These are phyloP conservation scores for Aspergillus avenaceus DNA, from an alignment of 495 filamentous ascomycete genomes.

Conservation along the genomic window DNA sequence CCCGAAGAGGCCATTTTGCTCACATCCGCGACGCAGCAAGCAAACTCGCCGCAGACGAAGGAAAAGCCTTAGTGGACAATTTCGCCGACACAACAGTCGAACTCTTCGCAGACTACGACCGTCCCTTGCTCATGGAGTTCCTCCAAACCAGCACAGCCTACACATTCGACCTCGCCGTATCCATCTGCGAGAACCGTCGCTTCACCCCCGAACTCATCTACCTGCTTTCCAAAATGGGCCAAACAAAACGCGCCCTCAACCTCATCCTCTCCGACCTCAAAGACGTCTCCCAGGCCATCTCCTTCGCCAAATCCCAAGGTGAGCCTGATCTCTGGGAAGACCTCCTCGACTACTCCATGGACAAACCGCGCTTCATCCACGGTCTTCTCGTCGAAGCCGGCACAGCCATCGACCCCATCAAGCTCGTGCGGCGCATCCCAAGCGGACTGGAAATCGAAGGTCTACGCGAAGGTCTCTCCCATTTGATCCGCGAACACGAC, in stretches of 20 bases:
- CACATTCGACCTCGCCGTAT: conserved; percentile 69
- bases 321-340: conserved; percentile 93
- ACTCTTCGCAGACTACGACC: conserved; percentile 81
- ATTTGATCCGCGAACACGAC: conserved; percentile 89
- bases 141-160: conserved; percentile 81
- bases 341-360: conserved; percentile 90
- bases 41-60: conserved; percentile 52
- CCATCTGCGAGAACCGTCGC: conserved; percentile 70
- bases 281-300: conserved; percentile 87
- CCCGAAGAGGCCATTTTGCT: conserved; percentile 34
- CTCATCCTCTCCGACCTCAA: conserved; percentile 85
- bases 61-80: conserved; percentile 72
- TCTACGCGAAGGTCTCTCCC: conserved; percentile 73
- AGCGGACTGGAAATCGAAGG: conserved; percentile 89
- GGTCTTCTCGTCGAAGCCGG: conserved; percentile 91
- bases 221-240: conserved; percentile 87
- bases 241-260: conserved; percentile 83
- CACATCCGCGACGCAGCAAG: conserved; percentile 37
- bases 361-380: conserved; percentile 90
- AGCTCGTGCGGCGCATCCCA: conserved; percentile 83
- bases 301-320: conserved; percentile 88
- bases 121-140: conserved; percentile 75
- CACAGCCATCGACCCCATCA: conserved; percentile 85
- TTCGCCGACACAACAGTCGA: conserved; percentile 81
- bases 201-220: conserved; percentile 91